Evolutionary conservation across 164 flowering plant genomes (phyloP).

Genomic region (Protea cynaroides): DNA sequence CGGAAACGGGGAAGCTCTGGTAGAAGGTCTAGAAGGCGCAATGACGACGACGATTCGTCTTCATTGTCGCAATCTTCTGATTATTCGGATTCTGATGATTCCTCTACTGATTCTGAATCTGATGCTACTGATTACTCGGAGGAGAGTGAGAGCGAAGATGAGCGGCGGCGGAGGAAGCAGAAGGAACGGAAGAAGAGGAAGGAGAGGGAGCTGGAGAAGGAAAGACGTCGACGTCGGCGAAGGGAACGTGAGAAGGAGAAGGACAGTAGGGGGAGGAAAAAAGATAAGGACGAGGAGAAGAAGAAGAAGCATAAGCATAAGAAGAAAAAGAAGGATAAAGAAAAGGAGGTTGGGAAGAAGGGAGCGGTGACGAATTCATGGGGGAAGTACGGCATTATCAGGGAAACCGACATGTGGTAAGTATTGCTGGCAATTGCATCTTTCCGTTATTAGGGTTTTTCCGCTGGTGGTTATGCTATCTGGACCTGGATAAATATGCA

Average conservation of each 20-base stretch:
- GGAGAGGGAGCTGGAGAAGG: constrained; percentile 26
- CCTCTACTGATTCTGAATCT: constrained; percentile 15
- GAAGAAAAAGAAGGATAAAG: constrained; percentile 42
- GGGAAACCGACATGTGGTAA: constrained; percentile 97
- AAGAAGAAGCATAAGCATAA: constrained; percentile 19
- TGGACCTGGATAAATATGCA: neutral
- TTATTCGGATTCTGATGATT: constrained; percentile 11
- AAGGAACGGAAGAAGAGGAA: constrained; percentile 17
- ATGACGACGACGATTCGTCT: constrained; percentile 13
- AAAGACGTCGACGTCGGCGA: constrained; percentile 14
- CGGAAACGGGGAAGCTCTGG: constrained; percentile 4
- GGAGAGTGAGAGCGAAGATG: constrained; percentile 15
- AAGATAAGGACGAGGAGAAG: constrained; percentile 17
- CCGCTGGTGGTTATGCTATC: neutral
- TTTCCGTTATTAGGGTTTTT: constrained; percentile 5
- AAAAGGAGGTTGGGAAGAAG: constrained; percentile 44
- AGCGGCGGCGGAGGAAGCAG: constrained; percentile 16
- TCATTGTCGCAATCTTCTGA: constrained; percentile 7
- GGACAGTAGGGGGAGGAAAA: constrained; percentile 17
- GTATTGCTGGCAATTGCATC: neutral
- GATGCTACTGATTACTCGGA: constrained; percentile 14
- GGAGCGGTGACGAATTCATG: constrained; percentile 86
- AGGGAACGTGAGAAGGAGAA: constrained; percentile 22
- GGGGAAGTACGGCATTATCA: constrained; percentile 87
- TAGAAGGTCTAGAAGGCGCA: constrained; percentile 13